These are phyloP conservation scores for Metarhizium humberi DNA, from an alignment of 2,329 filamentous ascomycete species.

Conservation along the genomic window DNA sequence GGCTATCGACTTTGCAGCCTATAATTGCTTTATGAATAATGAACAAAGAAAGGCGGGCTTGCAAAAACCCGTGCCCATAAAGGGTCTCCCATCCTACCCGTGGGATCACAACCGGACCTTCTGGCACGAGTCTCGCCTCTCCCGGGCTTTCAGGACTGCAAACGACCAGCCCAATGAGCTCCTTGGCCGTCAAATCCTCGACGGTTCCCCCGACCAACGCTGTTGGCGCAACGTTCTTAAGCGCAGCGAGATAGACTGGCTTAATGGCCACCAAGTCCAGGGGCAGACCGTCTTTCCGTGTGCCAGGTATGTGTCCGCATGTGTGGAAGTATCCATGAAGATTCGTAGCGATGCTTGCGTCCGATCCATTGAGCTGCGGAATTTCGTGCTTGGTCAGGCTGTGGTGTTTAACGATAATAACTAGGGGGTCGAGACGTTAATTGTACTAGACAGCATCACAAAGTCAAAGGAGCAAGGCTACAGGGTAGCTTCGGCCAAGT, in stretches of 20 bases:
- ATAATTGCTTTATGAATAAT: no score
- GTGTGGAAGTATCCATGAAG: conserved; percentile 3
- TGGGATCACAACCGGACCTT: not conserved
- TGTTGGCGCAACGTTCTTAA: conserved; percentile 14
- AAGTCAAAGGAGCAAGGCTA: not conserved
- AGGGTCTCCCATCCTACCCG: not conserved
- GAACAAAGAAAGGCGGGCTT: not conserved
- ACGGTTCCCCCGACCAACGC: not conserved
- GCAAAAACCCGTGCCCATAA: not conserved
- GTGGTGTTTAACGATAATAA: not conserved
- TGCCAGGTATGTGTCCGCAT: conserved; percentile 27
- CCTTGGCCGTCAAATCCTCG: not conserved
- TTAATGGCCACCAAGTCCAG: conserved; percentile 16
- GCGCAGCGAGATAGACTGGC: conserved; percentile 20
- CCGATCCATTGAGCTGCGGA: not conserved
- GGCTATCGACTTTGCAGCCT: not conserved
- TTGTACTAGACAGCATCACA: not conserved
- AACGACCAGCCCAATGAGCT: conserved; percentile 18
- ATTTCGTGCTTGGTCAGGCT: not conserved
- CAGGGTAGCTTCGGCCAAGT: not conserved
- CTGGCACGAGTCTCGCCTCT: conserved; percentile 14
- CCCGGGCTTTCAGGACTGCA: conserved; percentile 14
- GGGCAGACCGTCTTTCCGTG: conserved; percentile 23
- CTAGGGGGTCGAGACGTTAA: not conserved
- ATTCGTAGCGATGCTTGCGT: not conserved